Base-by-base conservation (phyloP, 2,329 filamentous ascomycete species). In the Venturia pyrina region DNA sequence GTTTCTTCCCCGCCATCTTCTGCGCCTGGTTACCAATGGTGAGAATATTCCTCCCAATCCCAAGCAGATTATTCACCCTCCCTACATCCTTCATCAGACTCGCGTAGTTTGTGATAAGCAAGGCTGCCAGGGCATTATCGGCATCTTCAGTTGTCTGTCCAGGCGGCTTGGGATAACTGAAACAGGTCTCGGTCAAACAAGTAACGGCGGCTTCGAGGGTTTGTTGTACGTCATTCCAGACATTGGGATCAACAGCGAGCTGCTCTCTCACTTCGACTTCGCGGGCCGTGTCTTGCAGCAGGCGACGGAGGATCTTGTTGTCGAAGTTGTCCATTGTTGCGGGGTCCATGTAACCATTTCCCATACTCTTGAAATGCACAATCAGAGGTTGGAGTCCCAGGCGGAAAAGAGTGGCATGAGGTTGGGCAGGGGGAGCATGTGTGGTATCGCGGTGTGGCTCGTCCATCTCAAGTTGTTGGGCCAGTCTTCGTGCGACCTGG, bases 51-150 rank as follows among this genome's bases (percentile, higher is more conserved):
- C 86, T 80, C 28, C 83, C 83, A 66, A 88, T 85, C 7, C 81
- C 84, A 50, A 86, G 82, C 11, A 88, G 72, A 70, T 86, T 83
- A 70, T 87, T 87, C 53, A 88, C 73, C 37, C 85, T 78, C 71
- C 87, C 85, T 65, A 88, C 80, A 69, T 88, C 86, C 69, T 85
- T 83, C 68, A 86, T 81, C 63, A 88, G 73, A 7, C 78, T 81
- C 62, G 81, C 80, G 67, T 85, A 84, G 70, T 86, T 83, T 66
- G 79, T 85, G 68, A 88, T 87, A 28, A 62, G 17, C 50, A 57
- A 24, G 11, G 60, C 63, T 15, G 44, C 50, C n/a, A 37, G 11
- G n/a, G 43, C 63, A 15, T 50, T 37, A 8, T 37, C 48, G 15
- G 48, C 34, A 15, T 59, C 50, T 11, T 65, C 63, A 6, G 59